Conservation (phyloP, 1,139 yeast genomes). For the Zygoascus meyerae region DNA sequence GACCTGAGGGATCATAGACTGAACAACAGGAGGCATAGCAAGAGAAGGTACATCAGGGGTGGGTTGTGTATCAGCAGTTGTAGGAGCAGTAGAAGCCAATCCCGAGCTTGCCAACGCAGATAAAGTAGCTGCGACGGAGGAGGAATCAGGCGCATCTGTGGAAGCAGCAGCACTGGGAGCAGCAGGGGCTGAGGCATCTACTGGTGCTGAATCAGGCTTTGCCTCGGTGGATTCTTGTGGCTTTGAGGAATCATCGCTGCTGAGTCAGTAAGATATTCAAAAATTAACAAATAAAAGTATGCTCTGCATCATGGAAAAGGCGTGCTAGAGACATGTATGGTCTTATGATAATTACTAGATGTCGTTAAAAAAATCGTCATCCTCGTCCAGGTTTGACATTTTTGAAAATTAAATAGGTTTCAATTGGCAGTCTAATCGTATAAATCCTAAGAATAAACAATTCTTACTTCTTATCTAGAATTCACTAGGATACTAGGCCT, state of each 20-base stretch:
- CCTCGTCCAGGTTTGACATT: conserved; percentile 70
- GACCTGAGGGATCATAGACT: conserved; percentile 17
- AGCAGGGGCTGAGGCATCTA: conserved; percentile 12
- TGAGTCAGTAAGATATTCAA: conserved; percentile 9
- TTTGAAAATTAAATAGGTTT: conserved; percentile 1
- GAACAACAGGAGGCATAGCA: conserved; percentile 15
- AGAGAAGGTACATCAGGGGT: conserved; percentile 9
- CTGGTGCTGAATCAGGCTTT: conserved; percentile 11
- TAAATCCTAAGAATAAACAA: no score
- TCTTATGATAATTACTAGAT: conserved; percentile 43
- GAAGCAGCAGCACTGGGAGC: not conserved
- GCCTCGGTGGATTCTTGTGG: conserved; percentile 9
- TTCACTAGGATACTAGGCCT: no score
- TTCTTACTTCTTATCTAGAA: no score
- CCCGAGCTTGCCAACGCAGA: not conserved
- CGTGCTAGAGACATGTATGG: no score
- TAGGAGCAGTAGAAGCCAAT: conserved; percentile 1
- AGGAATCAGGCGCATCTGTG: conserved; percentile 5
- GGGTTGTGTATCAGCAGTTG: conserved; percentile 7
- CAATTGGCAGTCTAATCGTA: conserved; percentile 1
- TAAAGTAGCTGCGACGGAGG: conserved; percentile 2
- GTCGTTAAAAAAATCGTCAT: conserved; percentile 76
- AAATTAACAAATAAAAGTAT: conserved; percentile 10
- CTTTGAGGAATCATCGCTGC: conserved; percentile 32
- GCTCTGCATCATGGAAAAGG: conserved; percentile 6